phyloP scores from a whole-genome alignment of 163 green algal genomes.

The Coccomyxa subellipsoidea region DNA sequence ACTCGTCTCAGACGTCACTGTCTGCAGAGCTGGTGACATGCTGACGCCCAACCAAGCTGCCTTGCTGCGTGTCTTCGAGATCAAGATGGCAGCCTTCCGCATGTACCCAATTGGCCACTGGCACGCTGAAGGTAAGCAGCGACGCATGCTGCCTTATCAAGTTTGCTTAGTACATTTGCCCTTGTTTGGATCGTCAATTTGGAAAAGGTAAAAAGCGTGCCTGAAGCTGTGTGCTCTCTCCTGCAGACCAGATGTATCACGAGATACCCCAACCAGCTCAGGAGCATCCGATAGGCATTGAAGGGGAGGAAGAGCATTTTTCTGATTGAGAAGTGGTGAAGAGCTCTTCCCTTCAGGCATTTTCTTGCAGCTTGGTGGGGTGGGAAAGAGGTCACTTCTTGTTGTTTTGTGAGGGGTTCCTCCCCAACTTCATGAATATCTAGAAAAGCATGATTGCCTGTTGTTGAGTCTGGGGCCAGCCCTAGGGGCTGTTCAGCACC shows the following conservation, averaged over 20 bases:
- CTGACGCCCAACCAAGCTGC: conserved; percentile 71
- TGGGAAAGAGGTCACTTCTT: too few relatives aligned
- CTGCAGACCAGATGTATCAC: not conserved
- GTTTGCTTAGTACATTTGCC: not conserved
- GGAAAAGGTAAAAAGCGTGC: too few relatives aligned
- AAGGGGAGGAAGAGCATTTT: not conserved
- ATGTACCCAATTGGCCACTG: conserved; percentile 65
- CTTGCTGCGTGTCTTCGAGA: conserved; percentile 79
- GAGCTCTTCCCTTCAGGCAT: too few relatives aligned
- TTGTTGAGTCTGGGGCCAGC: too few relatives aligned
- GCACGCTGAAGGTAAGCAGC: conserved; percentile 18
- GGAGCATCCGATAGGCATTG: not conserved
- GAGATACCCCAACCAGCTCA: not conserved
- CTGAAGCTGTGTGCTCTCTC: not conserved
- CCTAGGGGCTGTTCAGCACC: too few relatives aligned
- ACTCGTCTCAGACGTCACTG: conserved; percentile 72
- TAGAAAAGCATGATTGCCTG: too few relatives aligned
- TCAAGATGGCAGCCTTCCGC: conserved; percentile 81
- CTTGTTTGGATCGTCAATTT: too few relatives aligned
- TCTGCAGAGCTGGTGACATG: conserved; percentile 69
- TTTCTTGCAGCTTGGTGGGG: too few relatives aligned
- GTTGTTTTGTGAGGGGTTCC: too few relatives aligned
- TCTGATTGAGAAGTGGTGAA: not conserved
- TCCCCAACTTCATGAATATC: too few relatives aligned
- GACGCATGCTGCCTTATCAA: not conserved